These are phyloP conservation scores for Chrysosporium queenslandicum DNA, from an alignment of 2,329 filamentous ascomycete species.

Conservation along the genomic window DNA sequence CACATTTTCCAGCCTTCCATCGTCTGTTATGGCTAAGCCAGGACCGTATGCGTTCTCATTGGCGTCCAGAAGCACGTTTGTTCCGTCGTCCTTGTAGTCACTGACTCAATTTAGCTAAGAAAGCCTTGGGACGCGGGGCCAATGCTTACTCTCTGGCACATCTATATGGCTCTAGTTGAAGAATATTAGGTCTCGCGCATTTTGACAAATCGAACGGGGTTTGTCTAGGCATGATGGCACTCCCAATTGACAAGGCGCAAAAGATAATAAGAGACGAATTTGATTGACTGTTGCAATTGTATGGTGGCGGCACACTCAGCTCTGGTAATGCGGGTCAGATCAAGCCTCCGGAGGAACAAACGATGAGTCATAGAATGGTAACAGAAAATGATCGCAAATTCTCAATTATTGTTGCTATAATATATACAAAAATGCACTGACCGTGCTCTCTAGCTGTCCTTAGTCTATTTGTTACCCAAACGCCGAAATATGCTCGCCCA, in stretches of 20 bases:
- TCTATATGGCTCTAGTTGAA: constrained; percentile 66
- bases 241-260: neutral
- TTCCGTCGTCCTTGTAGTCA: constrained; percentile 98
- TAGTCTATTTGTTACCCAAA: constrained; percentile 10
- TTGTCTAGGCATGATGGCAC: constrained; percentile 29
- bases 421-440: constrained; percentile 9
- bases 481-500: constrained; percentile 6
- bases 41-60: constrained; percentile 97
- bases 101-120: constrained; percentile 41
- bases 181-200: constrained; percentile 67
- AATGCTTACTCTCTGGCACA: constrained; percentile 68
- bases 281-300: neutral
- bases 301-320: neutral
- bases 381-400: neutral
- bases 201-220: constrained; percentile 61
- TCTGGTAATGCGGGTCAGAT: neutral
- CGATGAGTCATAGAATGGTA: neutral
- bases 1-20: constrained; percentile 41
- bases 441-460: constrained; percentile 1
- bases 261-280: neutral
- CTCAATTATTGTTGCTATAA: constrained; percentile 3
- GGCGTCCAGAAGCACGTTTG: constrained; percentile 88
- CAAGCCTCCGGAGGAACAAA: neutral
- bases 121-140: constrained; percentile 12
- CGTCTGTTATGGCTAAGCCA: constrained; percentile 48